phyloP scores from a whole-genome alignment of 495 filamentous ascomycete species.

The Pyrenopolyporus hunteri region DNA sequence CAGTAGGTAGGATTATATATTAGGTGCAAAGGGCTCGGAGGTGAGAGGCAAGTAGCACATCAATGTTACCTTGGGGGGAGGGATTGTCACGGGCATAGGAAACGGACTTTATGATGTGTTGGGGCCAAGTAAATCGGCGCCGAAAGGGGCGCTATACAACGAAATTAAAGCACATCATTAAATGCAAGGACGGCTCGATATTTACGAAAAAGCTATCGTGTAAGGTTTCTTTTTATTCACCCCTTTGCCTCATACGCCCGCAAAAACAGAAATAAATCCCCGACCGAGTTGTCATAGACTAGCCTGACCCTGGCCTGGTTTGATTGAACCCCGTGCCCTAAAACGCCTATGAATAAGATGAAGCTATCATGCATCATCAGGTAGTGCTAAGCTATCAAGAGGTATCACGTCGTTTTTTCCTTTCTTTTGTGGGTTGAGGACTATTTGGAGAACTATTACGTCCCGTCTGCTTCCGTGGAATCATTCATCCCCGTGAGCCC shows the following conservation, averaged over 20 bases:
- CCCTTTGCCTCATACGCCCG: not conserved
- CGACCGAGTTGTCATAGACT: not conserved
- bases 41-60: too few relatives aligned
- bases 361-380: slow-evolving; percentile 27
- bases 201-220: too few relatives aligned
- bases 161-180: too few relatives aligned
- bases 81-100: slow-evolving; percentile 36
- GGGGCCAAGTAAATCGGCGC: not conserved
- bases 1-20: too few relatives aligned
- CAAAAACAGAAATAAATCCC: slow-evolving; percentile 27
- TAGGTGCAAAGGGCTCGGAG: too few relatives aligned
- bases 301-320: slow-evolving; percentile 4
- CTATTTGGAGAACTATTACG: slow-evolving; percentile 26
- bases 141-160: too few relatives aligned
- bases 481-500: not conserved
- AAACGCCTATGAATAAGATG: slow-evolving; percentile 38
- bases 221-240: not conserved
- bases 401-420: slow-evolving; percentile 32
- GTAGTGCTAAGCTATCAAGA: slow-evolving; percentile 28
- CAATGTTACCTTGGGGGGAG: slow-evolving; percentile 20
- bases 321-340: slow-evolving; percentile 29
- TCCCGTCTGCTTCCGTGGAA: not conserved
- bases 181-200: too few relatives aligned
- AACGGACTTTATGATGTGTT: too few relatives aligned
- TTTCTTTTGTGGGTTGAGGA: slow-evolving; percentile 25